Conservation (phyloP, 2,329 filamentous ascomycete species). For the Aspergillus neoniger region DNA sequence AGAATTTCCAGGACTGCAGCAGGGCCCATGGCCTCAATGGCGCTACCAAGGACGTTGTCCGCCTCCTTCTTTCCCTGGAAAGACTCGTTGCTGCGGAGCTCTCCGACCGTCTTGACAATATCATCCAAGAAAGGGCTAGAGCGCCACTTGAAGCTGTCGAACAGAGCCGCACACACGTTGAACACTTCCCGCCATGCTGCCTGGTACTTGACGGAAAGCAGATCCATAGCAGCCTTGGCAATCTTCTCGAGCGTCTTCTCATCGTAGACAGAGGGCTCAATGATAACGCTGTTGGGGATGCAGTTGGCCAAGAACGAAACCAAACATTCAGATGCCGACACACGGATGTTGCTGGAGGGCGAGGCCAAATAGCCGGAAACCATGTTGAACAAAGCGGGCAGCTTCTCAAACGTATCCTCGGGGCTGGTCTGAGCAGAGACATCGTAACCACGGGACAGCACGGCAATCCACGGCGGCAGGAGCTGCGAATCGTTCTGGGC, state of each 20-base stretch:
- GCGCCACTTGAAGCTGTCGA: slow-evolving; percentile 82
- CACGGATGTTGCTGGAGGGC: slow-evolving; percentile 85
- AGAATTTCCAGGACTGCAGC: slow-evolving; percentile 78
- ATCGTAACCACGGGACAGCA: slow-evolving; percentile 90
- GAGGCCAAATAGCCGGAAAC: slow-evolving; percentile 81
- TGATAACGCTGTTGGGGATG: slow-evolving; percentile 76
- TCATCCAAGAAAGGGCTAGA: slow-evolving; percentile 75
- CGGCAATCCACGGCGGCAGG: slow-evolving; percentile 93
- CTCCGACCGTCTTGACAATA: slow-evolving; percentile 77
- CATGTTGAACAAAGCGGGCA: slow-evolving; percentile 81
- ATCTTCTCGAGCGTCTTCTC: slow-evolving; percentile 86
- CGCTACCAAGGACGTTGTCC: slow-evolving; percentile 84
- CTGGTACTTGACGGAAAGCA: slow-evolving; percentile 89
- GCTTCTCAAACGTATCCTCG: slow-evolving; percentile 86
- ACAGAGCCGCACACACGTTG: slow-evolving; percentile 81
- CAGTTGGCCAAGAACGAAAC: slow-evolving; percentile 92
- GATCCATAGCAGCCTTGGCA: slow-evolving; percentile 66
- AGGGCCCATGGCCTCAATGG: slow-evolving; percentile 86
- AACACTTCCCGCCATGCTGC: slow-evolving; percentile 94
- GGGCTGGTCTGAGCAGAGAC: slow-evolving; percentile 86
- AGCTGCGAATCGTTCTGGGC: slow-evolving; percentile 92
- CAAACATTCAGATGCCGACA: slow-evolving; percentile 91
- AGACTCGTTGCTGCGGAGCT: slow-evolving; percentile 81
- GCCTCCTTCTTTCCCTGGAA: slow-evolving; percentile 95
- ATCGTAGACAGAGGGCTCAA: slow-evolving; percentile 89